A percentile compares a stretch with the other conserved stretches of the same genome.
phyloP scores from a whole-genome alignment of 1,139 yeast species.

The Suhomyces panamericanus region DNA sequence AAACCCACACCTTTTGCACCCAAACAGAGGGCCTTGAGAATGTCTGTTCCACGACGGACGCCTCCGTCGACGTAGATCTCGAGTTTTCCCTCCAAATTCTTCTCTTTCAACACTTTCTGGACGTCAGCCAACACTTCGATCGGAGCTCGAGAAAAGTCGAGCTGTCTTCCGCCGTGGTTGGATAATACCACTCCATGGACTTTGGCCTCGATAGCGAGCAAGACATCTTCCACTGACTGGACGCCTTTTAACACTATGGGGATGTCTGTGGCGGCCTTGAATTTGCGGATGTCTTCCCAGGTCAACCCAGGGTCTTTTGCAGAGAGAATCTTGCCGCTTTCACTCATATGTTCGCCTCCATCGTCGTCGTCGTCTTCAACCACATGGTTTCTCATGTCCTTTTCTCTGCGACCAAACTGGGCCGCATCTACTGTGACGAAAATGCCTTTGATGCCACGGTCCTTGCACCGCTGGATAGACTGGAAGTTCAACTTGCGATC shows the following conservation, averaged over 20 bases:
- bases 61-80: constrained; percentile 66
- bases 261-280: constrained; percentile 55
- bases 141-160: constrained; percentile 68
- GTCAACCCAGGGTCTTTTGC: constrained; percentile 77
- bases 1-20: constrained; percentile 76
- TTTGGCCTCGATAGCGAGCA: constrained; percentile 61
- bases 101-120: constrained; percentile 53
- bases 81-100: constrained; percentile 44
- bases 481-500: constrained; percentile 58
- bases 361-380: constrained; percentile 62
- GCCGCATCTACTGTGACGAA: constrained; percentile 95
- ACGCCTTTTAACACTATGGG: constrained; percentile 72
- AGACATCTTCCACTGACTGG: constrained; percentile 68
- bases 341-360: constrained; percentile 74
- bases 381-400: constrained; percentile 56
- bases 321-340: constrained; percentile 73
- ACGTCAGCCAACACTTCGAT: constrained; percentile 67
- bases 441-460: constrained; percentile 72
- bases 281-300: constrained; percentile 61
- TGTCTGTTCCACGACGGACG: constrained; percentile 68
- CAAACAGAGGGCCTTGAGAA: constrained; percentile 62
- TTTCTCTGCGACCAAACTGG: constrained; percentile 87
- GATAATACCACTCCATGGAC: constrained; percentile 67
- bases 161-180: constrained; percentile 75
- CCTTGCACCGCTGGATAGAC: constrained; percentile 69